Evolutionary conservation across 2,329 filamentous ascomycete genomes (phyloP), one percentile per base, ranked within the genome.

Genomic region (Chrysosporium queenslandicum): DNA sequence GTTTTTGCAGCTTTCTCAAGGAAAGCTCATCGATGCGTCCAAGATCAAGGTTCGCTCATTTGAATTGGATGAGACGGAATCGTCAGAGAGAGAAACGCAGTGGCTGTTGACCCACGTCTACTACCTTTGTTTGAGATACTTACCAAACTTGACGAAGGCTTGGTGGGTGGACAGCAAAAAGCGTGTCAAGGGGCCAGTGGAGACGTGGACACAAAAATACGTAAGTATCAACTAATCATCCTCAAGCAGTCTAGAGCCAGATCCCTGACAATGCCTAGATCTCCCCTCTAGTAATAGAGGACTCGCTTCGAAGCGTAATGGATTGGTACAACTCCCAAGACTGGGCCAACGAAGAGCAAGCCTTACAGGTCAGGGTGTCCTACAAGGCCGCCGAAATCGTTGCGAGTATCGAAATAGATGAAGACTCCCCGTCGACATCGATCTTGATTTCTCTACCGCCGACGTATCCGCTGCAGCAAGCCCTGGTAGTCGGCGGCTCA

Each of bases 161-260:
- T 97, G 92, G 88, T 94, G 85, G 72, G 80, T 91, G 8, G 82
- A 86, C 56, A 86, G 87, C 64, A 82, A 82, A 53, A 89, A 83
- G 16, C 76, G 80, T 54, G 85, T 92, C 66, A 94, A 87, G 14
- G 83, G 82, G 27, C 81, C 87, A 0, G 82, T 96, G 20, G 86
- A 92, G 65, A 71, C 75, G 0, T 98, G 91, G 88, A 94, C 90
- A 1, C 79, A 86, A 53, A 90, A 83, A 71, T 85, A 82, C 66
- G 87, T 95, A 64, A 89, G 88, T 3, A 79, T 7, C 16, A 14
- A 12, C 12, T n/a, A 11, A 42, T n/a, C 27, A 2, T 11, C n/a
- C n/a, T 23, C 29, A 5, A 18, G 25, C 29, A 8, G n/a, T 25
- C 7, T 41, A 14, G 16, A 34, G 14, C 16, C 9, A 39, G 23